Base-by-base conservation (phyloP, 305 asterid genomes). In the Vinca major region DNA sequence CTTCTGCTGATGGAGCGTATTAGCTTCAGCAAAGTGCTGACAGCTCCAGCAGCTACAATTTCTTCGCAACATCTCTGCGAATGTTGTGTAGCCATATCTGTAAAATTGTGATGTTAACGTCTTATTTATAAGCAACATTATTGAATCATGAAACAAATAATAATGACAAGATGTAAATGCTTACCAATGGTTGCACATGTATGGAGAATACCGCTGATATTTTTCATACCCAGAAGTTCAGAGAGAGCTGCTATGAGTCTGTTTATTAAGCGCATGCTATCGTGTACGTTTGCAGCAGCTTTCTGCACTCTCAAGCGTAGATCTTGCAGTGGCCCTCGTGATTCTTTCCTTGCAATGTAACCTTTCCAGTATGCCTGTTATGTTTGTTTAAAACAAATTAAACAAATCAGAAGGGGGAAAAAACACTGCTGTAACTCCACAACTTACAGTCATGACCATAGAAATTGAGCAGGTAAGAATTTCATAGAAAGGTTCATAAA, bases 311-410 rank as follows among this genome's bases (percentile, higher is more conserved):
- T 83, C 81, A 73, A 72, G 47, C 96, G 89, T 77, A 94, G 72
- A 64, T 94, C 93, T 51, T 62, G 77, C 71, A 94, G 78, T 77
- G 89, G 87, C 56, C 63, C 90, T 80, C 77, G 85, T 14, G 95
- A 79, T 36, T 84, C 75, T 83, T 89, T 91, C 51, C 99, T 82
- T 40, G 92, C 93, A 74, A 84, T 80, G 83, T 85, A 94, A n/a
- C 97, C 99, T 79, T 81, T 94, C 96, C 96, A 89, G 81, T 80
- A 78, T 33, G 99, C 83, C 99, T 94, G 86, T 67, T 78, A 78
- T 41, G 51, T 62, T 33, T 45, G 45, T 45, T 45, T 33, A 51
- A 57, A 71, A 52, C 62, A 57, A 72, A 63, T 62, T 53, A 58
- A 54, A 1, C 74, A 40, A 72, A 56, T 44, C 58, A 63, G 37